Base-by-base conservation (phyloP, 306 rosid species). In the Begonia fuchsioides region DNA sequence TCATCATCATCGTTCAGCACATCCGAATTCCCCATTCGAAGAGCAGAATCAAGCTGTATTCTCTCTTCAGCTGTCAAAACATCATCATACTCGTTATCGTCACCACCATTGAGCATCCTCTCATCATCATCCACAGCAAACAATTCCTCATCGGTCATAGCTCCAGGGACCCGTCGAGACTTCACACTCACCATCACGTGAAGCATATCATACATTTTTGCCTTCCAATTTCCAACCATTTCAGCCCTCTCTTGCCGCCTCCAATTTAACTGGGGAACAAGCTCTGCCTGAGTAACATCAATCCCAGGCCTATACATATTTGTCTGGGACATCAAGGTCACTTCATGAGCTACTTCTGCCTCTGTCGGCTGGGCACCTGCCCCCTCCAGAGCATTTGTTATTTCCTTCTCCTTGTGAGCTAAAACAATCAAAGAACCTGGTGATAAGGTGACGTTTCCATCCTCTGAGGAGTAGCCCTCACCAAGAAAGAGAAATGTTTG, bases 271-370 rank as follows among this genome's bases (percentile, higher is more conserved):
- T 86, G 85, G 47, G 99, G 83, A 73, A 86, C 68, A 57, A 92
- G 96, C 76, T 86, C 96, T 11, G 99, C 99, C 63, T 92, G 96
- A 52, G 96, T 92, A 55, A 92, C 99, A 72, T 82, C 96, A 71
- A 92, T 82, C 45, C 99, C 99, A 6, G 99, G 96, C 56, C 96
- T 79, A 66, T 82, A 92, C 99, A 92, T 82, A 59, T 86, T 92
- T 15, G 96, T 86, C 72, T 80, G 87, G 15, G 93, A 82, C 99
- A 92, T 92, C 68, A 82, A 73, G 61, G 94, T 59, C 70, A 92
- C 99, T 73, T 92, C 96, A 64, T 79, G 86, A 68, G 88, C 76
- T 69, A 92, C 96, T 69, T 92, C 99, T 38, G 85, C 79, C 69
- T 92, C 99, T 0, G 94, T 86, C 38, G 96, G 99, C 52, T 73